These are phyloP conservation scores for Candida gigantensis DNA, from an alignment of 1,139 yeast species.

Conservation along the genomic window DNA sequence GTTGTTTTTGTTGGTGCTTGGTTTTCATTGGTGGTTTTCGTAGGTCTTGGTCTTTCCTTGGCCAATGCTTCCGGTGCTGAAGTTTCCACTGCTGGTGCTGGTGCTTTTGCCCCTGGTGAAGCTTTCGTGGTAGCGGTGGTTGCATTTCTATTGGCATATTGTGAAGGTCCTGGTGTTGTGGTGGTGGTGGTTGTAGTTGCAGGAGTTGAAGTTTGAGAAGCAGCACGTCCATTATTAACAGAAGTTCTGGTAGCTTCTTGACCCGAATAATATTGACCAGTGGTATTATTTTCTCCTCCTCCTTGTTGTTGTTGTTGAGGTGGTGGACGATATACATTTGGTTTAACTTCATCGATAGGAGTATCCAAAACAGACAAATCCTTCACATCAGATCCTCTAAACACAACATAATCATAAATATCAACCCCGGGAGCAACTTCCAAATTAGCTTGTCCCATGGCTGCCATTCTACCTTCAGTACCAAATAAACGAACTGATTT, in stretches of 20 bases:
- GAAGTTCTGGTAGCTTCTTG: slow-evolving; percentile 14
- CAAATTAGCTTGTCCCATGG: slow-evolving; percentile 57
- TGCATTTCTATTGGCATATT: slow-evolving; percentile 1
- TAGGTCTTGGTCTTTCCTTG: slow-evolving; percentile 9
- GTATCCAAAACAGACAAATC: slow-evolving; percentile 82
- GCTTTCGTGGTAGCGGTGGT: slow-evolving; percentile 12
- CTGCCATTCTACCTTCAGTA: slow-evolving; percentile 82
- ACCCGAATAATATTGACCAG: slow-evolving; percentile 16
- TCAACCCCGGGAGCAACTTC: slow-evolving; percentile 78
- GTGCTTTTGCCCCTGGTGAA: slow-evolving; percentile 10
- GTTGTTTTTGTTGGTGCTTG: slow-evolving; percentile 15
- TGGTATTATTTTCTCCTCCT: slow-evolving; percentile 13
- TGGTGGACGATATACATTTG: slow-evolving; percentile 32
- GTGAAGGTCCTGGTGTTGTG: neutral
- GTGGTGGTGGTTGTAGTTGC: slow-evolving; percentile 8
- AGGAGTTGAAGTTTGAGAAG: slow-evolving; percentile 9
- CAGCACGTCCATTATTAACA: neutral
- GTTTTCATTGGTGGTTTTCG: slow-evolving; percentile 12
- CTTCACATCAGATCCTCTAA: slow-evolving; percentile 91
- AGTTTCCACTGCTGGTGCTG: slow-evolving; percentile 13
- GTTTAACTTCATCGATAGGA: slow-evolving; percentile 54
- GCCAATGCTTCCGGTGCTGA: slow-evolving; percentile 14
- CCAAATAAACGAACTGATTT: slow-evolving; percentile 84
- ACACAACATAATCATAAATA: slow-evolving; percentile 77
- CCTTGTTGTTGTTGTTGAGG: slow-evolving; percentile 19